phyloP scores from a whole-genome alignment of 768 basidiomycete genomes.

The Rhodotorula paludigena region DNA sequence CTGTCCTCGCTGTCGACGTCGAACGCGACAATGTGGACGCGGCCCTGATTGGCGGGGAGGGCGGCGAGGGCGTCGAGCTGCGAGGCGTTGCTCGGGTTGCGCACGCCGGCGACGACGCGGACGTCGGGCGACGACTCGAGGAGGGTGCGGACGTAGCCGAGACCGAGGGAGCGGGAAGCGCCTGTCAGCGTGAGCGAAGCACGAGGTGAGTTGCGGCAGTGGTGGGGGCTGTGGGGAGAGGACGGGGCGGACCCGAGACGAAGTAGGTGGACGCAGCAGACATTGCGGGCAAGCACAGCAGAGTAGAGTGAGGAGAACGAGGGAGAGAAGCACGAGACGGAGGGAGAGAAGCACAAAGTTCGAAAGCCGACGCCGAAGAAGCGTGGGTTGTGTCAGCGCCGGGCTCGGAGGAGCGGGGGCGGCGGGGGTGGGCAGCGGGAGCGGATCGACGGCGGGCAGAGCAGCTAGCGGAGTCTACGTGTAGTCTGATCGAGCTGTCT shows the following conservation, averaged over 20 bases:
- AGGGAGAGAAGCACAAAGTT: too few relatives aligned
- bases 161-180: slow-evolving; percentile 45
- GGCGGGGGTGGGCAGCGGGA: too few relatives aligned
- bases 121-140: slow-evolving; percentile 37
- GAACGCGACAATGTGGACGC: slow-evolving; percentile 48
- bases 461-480: too few relatives aligned
- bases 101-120: slow-evolving; percentile 45
- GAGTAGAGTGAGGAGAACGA: not conserved
- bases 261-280: slow-evolving; percentile 16
- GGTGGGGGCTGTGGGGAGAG: not conserved
- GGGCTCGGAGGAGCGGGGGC: too few relatives aligned
- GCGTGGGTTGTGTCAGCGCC: too few relatives aligned
- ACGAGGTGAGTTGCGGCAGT: not conserved
- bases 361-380: too few relatives aligned
- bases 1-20: slow-evolving; percentile 47
- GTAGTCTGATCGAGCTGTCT: too few relatives aligned
- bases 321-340: not conserved
- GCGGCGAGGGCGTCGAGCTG: slow-evolving; percentile 32
- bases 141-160: slow-evolving; percentile 43
- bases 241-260: slow-evolving; percentile 17
- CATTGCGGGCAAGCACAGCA: not conserved
- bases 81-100: slow-evolving; percentile 39
- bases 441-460: too few relatives aligned
- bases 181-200: slow-evolving; percentile 41
- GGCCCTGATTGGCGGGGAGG: slow-evolving; percentile 25